Evolutionary conservation across 164 flowering plant genomes (phyloP), one percentile per base, ranked within the genome.

Genomic region (Liriodendron chinense): DNA sequence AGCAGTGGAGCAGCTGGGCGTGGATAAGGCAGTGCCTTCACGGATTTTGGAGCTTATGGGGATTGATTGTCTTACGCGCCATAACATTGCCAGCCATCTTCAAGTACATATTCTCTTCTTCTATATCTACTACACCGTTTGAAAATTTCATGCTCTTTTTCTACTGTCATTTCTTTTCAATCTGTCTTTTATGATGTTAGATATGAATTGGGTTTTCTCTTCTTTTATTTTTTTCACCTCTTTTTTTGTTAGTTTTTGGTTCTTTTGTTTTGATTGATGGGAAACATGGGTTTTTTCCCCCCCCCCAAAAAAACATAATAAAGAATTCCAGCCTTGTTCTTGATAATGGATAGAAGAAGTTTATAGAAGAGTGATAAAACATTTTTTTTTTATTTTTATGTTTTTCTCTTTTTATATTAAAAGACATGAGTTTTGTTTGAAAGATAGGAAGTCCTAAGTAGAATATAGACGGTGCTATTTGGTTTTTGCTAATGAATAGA

Each of bases 1-100:
- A 80, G 99, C 97, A 77, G 99, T 96, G 85, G 99, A 96, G 87
- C 99, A 94, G 78, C 91, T 96, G 1, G 99, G 99, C 1, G 91
- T 94, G 87, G 98, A 96, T 83, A 90, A 96, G 87, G 98, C 99
- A 25, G 96, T 96, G 65, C 99, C 99, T 75, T 96, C 99, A 13
- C 85, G 95, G 80, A 96, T 96, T 76, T 80, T 96, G 21, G 99
- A 96, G 87, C 83, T 96, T 43, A 96, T 96, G 99, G 94, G 93
- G 34, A 89, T 89, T n/a, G 96, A 92, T 76, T 89, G 98, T 85
- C 94, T 96, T 78, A 96, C 99, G 84, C 92, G 99, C 67, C 99
- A 96, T 81, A 96, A 96, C 82, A 88, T 96, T 72, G 99, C 99
- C 9, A 96, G 99, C 80, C 99, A 96, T 83, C 98, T 96, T 72